Conservation (phyloP, 2,329 filamentous ascomycete species). For the Alternaria consortialis region DNA sequence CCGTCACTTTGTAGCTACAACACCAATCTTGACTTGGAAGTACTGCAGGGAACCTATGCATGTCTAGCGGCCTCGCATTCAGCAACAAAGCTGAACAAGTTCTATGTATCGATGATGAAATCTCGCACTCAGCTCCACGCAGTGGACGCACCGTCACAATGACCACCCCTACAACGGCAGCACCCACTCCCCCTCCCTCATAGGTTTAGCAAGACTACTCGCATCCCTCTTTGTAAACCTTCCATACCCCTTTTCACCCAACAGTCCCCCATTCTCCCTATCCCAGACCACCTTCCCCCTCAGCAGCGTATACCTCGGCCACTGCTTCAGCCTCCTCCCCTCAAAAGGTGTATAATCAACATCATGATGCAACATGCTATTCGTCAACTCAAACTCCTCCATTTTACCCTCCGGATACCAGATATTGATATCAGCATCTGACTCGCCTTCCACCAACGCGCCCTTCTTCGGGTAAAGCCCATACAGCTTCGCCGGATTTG, state of each 20-base stretch:
- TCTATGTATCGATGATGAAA: background rate
- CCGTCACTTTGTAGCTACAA: background rate
- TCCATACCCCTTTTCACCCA: conserved; percentile 60
- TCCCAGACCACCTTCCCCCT: conserved; percentile 68
- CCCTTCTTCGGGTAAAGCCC: conserved; percentile 64
- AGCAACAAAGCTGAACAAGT: fast-evolving
- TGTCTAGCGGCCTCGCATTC: background rate
- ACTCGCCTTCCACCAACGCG: conserved; percentile 58
- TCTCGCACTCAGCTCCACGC: background rate
- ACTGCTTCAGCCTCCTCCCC: conserved; percentile 64
- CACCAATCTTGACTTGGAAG: too few species aligned
- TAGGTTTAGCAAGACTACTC: conserved; percentile 51
- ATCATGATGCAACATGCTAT: conserved; percentile 67
- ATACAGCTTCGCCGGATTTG: conserved; percentile 67
- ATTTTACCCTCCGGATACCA: conserved; percentile 55
- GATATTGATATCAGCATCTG: conserved; percentile 66
- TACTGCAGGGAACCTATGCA: fast-evolving
- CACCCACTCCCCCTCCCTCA: conserved; percentile 32
- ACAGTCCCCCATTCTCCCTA: conserved; percentile 60
- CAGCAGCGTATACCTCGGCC: conserved; percentile 69
- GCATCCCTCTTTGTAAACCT: conserved; percentile 58
- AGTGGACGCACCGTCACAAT: background rate
- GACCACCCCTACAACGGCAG: conserved; percentile 20
- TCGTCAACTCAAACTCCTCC: conserved; percentile 58
- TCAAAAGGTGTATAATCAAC: conserved; percentile 72